Conservation (phyloP, 352 stramenopile genomes). For the Pythium rhizo-oryzae region DNA sequence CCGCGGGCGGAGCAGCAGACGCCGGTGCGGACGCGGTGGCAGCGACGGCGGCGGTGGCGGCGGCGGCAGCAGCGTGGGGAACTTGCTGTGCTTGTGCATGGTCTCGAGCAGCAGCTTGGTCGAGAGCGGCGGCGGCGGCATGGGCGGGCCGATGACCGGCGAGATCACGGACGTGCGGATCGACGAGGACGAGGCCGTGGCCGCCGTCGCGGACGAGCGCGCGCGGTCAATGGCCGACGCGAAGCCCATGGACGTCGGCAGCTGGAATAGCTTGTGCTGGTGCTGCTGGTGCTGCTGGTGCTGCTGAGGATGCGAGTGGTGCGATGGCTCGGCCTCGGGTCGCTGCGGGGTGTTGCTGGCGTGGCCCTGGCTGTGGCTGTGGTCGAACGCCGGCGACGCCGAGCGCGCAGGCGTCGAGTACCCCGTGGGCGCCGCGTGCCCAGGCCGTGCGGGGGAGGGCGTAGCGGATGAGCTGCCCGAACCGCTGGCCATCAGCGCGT, state of each 20-base stretch:
- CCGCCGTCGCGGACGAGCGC: not conserved
- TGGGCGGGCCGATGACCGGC: slow-evolving; percentile 18
- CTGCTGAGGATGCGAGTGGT: not conserved
- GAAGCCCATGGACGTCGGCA: slow-evolving; percentile 20
- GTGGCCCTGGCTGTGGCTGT: slow-evolving; percentile 6
- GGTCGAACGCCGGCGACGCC: slow-evolving; percentile 7
- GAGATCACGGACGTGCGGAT: slow-evolving; percentile 18
- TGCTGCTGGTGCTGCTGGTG: too few species aligned
- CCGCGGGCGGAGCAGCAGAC: not conserved
- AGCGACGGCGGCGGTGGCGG: not conserved
- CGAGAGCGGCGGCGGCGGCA: slow-evolving; percentile 25
- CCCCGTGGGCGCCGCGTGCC: slow-evolving; percentile 1
- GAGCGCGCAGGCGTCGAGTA: slow-evolving; percentile 10
- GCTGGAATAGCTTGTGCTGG: slow-evolving; percentile 16
- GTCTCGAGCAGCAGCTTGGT: slow-evolving; percentile 32
- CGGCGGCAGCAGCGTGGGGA: slow-evolving; percentile 27
- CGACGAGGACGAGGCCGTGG: slow-evolving; percentile 7
- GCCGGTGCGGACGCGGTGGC: too few species aligned
- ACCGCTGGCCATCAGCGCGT: not conserved
- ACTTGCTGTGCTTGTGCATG: slow-evolving; percentile 30
- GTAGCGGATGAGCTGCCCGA: slow-evolving; percentile 22
- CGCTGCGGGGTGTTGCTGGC: not conserved
- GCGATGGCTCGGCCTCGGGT: not conserved
- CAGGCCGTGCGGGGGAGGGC: slow-evolving; percentile 15
- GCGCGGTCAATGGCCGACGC: slow-evolving; percentile 13